These are phyloP conservation scores for Aspergillus latus DNA, from an alignment of 2,329 filamentous ascomycete species.

Conservation along the genomic window DNA sequence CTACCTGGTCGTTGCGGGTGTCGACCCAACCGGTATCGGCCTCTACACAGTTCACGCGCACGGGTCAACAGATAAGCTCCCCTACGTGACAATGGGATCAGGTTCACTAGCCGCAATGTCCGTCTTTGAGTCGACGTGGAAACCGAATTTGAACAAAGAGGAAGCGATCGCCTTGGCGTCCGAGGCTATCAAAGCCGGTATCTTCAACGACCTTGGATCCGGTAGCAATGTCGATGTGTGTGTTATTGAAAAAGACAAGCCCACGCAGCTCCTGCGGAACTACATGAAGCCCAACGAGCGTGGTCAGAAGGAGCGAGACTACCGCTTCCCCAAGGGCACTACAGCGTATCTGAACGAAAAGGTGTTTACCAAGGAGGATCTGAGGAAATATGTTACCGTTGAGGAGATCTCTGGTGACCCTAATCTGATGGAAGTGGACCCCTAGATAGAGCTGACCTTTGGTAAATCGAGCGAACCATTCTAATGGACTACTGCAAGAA, in stretches of 20 bases:
- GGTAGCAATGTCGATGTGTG: conserved; percentile 97
- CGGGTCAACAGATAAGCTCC: conserved; percentile 96
- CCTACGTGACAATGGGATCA: conserved; percentile 98
- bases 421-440: conserved; percentile 66
- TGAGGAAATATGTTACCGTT: conserved; percentile 90
- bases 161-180: conserved; percentile 79
- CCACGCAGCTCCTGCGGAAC: conserved; percentile 80
- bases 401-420: conserved; percentile 75
- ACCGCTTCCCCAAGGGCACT: conserved; percentile 86
- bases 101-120: conserved; percentile 96
- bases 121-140: conserved; percentile 96
- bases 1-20: conserved; percentile 94
- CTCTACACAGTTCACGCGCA: conserved; percentile 98
- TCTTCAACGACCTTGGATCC: conserved; percentile 97
- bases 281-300: conserved; percentile 92
- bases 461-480: background rate
- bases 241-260: conserved; percentile 93
- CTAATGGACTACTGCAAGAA: background rate
- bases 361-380: conserved; percentile 89
- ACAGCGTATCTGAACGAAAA: conserved; percentile 95
- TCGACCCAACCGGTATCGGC: conserved; percentile 91
- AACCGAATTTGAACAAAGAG: conserved; percentile 70
- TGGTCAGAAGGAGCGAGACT: conserved; percentile 87
- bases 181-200: conserved; percentile 91
- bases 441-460: conserved; percentile 25